A percentile compares a stretch with the other conserved stretches of the same genome.
These are phyloP conservation scores for Clavariopsis aquatica DNA, from an alignment of 495 filamentous ascomycete genomes.

Conservation along the genomic window DNA sequence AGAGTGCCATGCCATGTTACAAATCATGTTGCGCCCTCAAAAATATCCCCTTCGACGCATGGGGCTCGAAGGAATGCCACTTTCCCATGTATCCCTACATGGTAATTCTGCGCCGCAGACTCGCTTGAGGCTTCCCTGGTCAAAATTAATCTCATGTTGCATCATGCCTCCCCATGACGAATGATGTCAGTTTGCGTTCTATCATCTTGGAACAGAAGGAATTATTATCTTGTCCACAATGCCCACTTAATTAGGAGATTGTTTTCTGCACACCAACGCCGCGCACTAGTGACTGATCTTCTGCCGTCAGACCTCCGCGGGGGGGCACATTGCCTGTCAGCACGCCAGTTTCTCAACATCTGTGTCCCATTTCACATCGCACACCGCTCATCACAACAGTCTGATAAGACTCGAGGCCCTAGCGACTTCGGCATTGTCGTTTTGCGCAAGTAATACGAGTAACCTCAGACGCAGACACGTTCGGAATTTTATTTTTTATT, in stretches of 20 bases:
- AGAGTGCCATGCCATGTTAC: neutral
- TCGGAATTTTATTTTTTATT: too few species aligned
- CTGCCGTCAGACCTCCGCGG: neutral
- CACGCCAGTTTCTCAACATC: neutral
- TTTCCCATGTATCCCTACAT: neutral
- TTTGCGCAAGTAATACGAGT: neutral
- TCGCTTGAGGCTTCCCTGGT: neutral
- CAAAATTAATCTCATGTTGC: neutral
- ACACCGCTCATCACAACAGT: conserved; percentile 9
- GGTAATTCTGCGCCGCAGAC: neutral
- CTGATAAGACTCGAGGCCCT: neutral
- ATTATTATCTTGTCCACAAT: neutral
- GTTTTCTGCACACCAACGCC: neutral
- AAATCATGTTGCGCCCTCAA: too few species aligned
- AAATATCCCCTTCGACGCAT: neutral
- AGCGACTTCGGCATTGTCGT: neutral
- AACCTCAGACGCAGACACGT: too few species aligned
- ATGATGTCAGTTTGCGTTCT: neutral
- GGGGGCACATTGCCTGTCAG: neutral
- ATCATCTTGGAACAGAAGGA: neutral
- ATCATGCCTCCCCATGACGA: neutral
- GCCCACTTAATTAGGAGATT: neutral
- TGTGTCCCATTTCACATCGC: neutral
- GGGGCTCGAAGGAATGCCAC: neutral
- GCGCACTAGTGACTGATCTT: neutral